Conservation (phyloP, 306 rosid species). For the Pyrus communis region DNA sequence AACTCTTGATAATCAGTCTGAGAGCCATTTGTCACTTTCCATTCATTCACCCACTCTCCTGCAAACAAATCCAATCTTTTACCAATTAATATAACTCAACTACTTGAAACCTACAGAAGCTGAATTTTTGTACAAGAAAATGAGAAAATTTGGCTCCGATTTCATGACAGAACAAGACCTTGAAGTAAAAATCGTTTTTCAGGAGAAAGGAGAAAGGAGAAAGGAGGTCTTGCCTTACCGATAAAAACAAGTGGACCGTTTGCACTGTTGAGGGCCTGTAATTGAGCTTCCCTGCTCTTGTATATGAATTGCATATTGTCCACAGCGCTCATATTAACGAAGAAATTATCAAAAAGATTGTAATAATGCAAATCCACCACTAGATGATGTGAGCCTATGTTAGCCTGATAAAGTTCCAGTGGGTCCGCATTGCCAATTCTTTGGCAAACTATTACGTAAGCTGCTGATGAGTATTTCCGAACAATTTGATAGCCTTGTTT, state of each 20-base stretch:
- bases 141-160: not conserved
- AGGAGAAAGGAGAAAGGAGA: not conserved
- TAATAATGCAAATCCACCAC: slow-evolving; percentile 60
- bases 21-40: slow-evolving; percentile 48
- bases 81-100: not conserved
- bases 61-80: not conserved
- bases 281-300: slow-evolving; percentile 59
- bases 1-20: slow-evolving; percentile 56
- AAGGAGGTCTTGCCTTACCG: slow-evolving; percentile 28
- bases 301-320: slow-evolving; percentile 70
- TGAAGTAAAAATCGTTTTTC: not conserved
- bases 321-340: slow-evolving; percentile 53
- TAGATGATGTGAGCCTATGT: slow-evolving; percentile 42
- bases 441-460: slow-evolving; percentile 83
- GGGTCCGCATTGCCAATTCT: slow-evolving; percentile 89
- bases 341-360: slow-evolving; percentile 72
- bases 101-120: not conserved
- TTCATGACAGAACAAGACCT: not conserved
- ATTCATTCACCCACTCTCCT: slow-evolving; percentile 60
- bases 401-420: slow-evolving; percentile 66
- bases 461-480: slow-evolving; percentile 58
- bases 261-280: slow-evolving; percentile 55
- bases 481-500: slow-evolving; percentile 75
- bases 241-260: slow-evolving; percentile 72
- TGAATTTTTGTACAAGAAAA: not conserved